Percentiles rank a stretch among this genome's conserved stretches.
These are phyloP conservation scores for Hylodesmum podocarpum DNA, from an alignment of 306 rosid species.

Conservation along the genomic window DNA sequence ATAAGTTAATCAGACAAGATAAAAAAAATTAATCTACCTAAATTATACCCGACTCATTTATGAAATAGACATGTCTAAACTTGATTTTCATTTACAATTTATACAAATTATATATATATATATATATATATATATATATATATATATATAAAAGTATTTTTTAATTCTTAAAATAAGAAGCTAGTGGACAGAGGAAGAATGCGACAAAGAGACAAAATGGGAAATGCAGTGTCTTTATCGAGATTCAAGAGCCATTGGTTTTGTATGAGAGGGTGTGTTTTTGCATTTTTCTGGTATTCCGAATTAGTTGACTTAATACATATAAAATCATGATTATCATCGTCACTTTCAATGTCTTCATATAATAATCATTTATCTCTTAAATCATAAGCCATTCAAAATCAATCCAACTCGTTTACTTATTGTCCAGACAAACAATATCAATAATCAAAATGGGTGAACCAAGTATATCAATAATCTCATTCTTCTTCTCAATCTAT, in stretches of 20 bases:
- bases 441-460: slow-evolving; percentile 19
- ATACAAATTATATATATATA: not conserved
- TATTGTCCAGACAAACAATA: slow-evolving; percentile 18
- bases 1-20: too few relatives aligned
- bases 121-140: too few relatives aligned
- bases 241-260: slow-evolving; percentile 28
- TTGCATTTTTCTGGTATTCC: not conserved
- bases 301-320: not conserved
- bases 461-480: slow-evolving; percentile 3
- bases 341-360: not conserved
- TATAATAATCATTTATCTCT: not conserved
- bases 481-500: not conserved
- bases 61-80: too few relatives aligned
- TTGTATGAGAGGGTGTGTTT: not conserved
- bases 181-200: not conserved
- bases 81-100: not conserved
- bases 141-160: too few relatives aligned
- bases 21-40: too few relatives aligned
- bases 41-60: too few relatives aligned
- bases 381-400: slow-evolving; percentile 32
- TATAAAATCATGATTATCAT: slow-evolving; percentile 15
- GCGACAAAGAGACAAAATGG: not conserved
- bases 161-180: not conserved
- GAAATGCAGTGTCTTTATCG: slow-evolving; percentile 29
- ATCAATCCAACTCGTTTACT: slow-evolving; percentile 23